Base-by-base conservation (phyloP, 2,329 filamentous ascomycete genomes). In the Gremmenia infestans region DNA sequence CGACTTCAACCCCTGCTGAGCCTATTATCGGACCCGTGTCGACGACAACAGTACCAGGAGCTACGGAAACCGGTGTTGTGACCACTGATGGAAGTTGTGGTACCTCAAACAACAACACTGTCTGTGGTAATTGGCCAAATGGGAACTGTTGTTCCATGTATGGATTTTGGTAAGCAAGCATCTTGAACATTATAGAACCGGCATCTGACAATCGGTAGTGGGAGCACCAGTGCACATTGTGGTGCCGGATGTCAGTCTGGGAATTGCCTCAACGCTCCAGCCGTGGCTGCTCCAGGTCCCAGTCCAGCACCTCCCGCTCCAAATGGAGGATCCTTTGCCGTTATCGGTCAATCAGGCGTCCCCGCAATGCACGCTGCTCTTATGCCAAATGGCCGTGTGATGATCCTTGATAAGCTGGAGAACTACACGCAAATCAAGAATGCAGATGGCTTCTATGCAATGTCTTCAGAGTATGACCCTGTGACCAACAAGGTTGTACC, bases 331-430 rank as follows among this genome's bases (percentile, higher is more conserved):
- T 69, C 69, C 37, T 77, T 83, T 62, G 68, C 70, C 2, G 67
- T 81, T 37, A 73, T 80, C 53, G 81, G 81, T 17, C 70, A 76
- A 55, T 80, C 80, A 52, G 82, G 82, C 61, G 82, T 85, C n/a
- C 81, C 82, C 42, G 81, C 76, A 15, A 85, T 85, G 82, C 81
- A 83, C 63, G 81, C 81, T 59, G 80, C 75, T 62, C 73, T 85
- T 22, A 73, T 84, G 72, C 78, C 75, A 14, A 83, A 84, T 63
- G 81, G 81, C 23, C 73, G 75, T 51, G 81, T 84, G 11, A 73
- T 81, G 39, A 85, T 85, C 70, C 70, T 85, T 15, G 82, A 85
- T 72, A 86, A 85, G 67, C 74, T 85, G 32, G 82, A 85, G 66
- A 79, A 84, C 67, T 85, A 81, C 68, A 83, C 81, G 0, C 74